Conservation (phyloP, 1,284 basidiomycete genomes). For the Austroboletus sp. region DNA sequence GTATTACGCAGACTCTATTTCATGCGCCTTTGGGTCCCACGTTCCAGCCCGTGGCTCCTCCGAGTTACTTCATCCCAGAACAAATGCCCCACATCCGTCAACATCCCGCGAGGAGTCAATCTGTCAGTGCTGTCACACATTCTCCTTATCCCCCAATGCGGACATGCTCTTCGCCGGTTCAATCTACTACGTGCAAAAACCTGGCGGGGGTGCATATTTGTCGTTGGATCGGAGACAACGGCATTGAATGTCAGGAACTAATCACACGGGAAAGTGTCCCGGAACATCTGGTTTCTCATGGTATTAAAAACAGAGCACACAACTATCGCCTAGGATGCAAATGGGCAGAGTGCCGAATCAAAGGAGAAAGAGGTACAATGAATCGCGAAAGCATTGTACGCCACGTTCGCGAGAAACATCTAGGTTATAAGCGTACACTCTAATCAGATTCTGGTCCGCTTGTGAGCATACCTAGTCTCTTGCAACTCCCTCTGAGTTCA, state of each 20-base stretch:
- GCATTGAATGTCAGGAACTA: neutral
- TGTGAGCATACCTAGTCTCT: no score
- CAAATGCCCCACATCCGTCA: neutral
- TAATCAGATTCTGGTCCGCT: neutral
- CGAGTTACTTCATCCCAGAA: accelerated
- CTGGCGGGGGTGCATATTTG: neutral
- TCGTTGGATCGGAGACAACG: constrained; percentile 7
- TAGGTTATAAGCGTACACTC: constrained; percentile 15
- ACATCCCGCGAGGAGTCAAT: neutral
- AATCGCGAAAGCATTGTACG: constrained; percentile 23
- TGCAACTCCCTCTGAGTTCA: no score
- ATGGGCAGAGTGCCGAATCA: constrained; percentile 17
- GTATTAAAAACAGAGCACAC: neutral
- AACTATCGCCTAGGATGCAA: neutral
- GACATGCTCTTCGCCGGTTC: constrained; percentile 5
- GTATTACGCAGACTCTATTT: no score
- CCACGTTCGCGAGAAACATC: constrained; percentile 20
- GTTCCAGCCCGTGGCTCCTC: neutral
- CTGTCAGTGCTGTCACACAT: no score
- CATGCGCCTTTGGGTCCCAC: neutral
- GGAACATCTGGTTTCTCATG: constrained; percentile 14
- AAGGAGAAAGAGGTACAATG: neutral
- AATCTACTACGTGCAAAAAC: neutral
- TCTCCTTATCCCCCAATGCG: neutral
- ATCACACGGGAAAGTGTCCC: constrained; percentile 7